Conservation (phyloP, 169 alveolate species). For the Cryptosporidium bovis region DNA sequence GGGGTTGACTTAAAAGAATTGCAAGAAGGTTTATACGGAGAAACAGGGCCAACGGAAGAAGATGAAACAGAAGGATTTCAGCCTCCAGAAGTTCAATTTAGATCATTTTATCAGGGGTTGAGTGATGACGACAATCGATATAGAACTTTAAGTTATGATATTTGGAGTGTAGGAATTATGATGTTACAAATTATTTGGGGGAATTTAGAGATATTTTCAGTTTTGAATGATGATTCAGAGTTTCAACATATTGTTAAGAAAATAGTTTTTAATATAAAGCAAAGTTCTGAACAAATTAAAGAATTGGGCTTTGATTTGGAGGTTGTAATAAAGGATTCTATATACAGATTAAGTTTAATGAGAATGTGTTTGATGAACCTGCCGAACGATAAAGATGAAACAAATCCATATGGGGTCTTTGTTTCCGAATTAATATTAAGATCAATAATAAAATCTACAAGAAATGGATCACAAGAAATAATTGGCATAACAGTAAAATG, state of each 20-base stretch:
- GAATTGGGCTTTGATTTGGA: not conserved
- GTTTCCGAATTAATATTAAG: constrained; percentile 7
- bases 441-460: constrained; percentile 1
- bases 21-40: constrained; percentile 40
- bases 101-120: constrained; percentile 13
- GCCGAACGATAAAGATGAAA: constrained; percentile 2
- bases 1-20: not conserved
- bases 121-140: not conserved
- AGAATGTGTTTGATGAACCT: constrained; percentile 35
- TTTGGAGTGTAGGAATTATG: constrained; percentile 60
- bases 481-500: constrained; percentile 36
- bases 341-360: constrained; percentile 66
- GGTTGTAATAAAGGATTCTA: constrained; percentile 10
- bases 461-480: constrained; percentile 18
- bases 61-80: constrained; percentile 73
- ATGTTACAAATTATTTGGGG: constrained; percentile 73
- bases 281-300: not conserved
- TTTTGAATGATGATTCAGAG: constrained; percentile 58
- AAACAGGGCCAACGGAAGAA: constrained; percentile 23
- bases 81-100: constrained; percentile 73
- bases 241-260: constrained; percentile 36
- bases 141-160: constrained; percentile 33
- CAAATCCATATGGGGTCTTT: constrained; percentile 6
- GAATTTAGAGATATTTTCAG: constrained; percentile 44
- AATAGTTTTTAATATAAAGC: constrained; percentile 11